phyloP scores from a whole-genome alignment of 371 early-diverging fungal species.

The Entomophthora muscae region DNA sequence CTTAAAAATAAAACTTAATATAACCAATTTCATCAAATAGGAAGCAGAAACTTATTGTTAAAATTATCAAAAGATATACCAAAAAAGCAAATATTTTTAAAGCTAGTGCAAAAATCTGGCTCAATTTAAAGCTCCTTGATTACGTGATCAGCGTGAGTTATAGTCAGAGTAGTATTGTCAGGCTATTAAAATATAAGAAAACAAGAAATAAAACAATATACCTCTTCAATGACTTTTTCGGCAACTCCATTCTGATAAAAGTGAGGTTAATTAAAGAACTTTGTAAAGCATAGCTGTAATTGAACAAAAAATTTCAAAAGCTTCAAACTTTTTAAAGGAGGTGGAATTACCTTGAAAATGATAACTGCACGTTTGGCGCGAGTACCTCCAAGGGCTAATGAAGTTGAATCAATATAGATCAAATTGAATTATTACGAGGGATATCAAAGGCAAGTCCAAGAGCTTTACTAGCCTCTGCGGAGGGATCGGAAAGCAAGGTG shows the following conservation, averaged over 20 bases:
- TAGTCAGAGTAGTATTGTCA: slow-evolving; percentile 1
- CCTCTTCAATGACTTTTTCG: background rate
- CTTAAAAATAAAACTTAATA: no score
- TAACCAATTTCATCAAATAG: no score
- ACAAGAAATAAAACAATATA: background rate
- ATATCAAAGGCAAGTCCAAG: slow-evolving; percentile 45
- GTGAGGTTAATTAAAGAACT: background rate
- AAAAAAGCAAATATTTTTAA: no score
- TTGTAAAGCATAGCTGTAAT: background rate
- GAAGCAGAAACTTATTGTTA: no score
- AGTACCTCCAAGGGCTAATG: slow-evolving; percentile 33
- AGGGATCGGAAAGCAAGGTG: slow-evolving; percentile 41
- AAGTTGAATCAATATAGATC: background rate
- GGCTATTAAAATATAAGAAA: background rate
- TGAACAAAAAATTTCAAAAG: no score
- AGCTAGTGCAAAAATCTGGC: no score
- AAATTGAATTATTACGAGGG: slow-evolving; percentile 12
- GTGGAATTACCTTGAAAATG: slow-evolving; percentile 18
- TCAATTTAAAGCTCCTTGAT: background rate
- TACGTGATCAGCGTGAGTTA: background rate
- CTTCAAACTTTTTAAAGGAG: no score
- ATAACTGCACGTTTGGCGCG: slow-evolving; percentile 51
- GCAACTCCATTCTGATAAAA: background rate
- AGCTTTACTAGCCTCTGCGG: slow-evolving; percentile 37
- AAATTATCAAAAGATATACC: no score